A percentile compares a stretch with the other conserved stretches of the same genome.
These are phyloP conservation scores for Trametes cubensis DNA, from an alignment of 768 basidiomycete genomes.

Conservation along the genomic window DNA sequence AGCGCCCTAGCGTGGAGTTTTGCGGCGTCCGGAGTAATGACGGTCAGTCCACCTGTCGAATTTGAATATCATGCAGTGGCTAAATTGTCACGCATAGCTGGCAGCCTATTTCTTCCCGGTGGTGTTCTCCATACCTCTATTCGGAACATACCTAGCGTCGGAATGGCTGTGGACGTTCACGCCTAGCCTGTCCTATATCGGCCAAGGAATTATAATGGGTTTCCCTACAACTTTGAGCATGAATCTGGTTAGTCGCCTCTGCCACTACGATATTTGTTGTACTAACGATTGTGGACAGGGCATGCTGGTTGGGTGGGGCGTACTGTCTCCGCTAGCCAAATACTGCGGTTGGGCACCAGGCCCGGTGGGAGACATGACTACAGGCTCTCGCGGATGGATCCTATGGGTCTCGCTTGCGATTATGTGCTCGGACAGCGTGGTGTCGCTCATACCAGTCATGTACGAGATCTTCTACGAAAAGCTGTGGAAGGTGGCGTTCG, in stretches of 20 bases:
- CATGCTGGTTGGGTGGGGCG: constrained; percentile 95
- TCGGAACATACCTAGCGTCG: constrained; percentile 79
- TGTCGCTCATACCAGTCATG: constrained; percentile 80
- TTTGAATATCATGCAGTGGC: background rate
- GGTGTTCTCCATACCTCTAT: constrained; percentile 82
- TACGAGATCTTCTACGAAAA: constrained; percentile 51
- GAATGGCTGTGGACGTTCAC: constrained; percentile 95
- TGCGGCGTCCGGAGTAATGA: constrained; percentile 68
- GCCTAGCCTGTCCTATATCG: constrained; percentile 89
- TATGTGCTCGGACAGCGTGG: constrained; percentile 90
- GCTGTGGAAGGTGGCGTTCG: constrained; percentile 17
- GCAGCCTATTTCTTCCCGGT: constrained; percentile 89
- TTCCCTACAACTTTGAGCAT: constrained; percentile 92
- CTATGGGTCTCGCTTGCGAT: constrained; percentile 95
- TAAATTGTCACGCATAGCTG: constrained; percentile 49
- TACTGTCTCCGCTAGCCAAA: constrained; percentile 89
- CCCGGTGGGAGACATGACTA: constrained; percentile 81
- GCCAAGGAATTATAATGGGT: constrained; percentile 98
- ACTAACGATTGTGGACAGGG: constrained; percentile 52
- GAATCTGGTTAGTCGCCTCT: constrained; percentile 63
- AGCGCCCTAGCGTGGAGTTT: constrained; percentile 78
- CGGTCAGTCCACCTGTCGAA: constrained; percentile 51
- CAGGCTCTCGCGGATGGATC: constrained; percentile 93
- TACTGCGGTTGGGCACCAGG: constrained; percentile 90
- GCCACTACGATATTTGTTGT: background rate